Evolutionary conservation across 257 asterid species (phyloP), one percentile per base, ranked within the genome.

Genomic region (Ajuga chamaepitys): DNA sequence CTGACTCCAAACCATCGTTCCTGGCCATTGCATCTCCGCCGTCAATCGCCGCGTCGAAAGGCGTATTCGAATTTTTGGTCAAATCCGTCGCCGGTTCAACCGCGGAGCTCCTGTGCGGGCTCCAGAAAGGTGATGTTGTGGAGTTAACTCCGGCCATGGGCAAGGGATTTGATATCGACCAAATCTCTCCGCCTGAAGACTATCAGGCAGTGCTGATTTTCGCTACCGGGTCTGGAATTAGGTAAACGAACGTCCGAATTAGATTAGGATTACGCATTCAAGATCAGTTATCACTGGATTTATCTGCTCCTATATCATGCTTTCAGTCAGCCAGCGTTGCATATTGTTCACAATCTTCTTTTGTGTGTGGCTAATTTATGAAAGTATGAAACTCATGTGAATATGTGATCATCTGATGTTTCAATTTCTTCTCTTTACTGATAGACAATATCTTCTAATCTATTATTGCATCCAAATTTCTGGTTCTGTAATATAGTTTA

Each of bases 191-290:
- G 50, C 83, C 91, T 1, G 79, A 94, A 16, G 62, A 54, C 55
- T 88, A 77, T 70, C 93, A 77, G 73, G 80, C 90, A 1, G 85
- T 94, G 70, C 81, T 94, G 26, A 81, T 94, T 78, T 94, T 94
- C 78, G 99, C 97, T 54, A 94, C 99, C 10, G 96, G 99, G 56
- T 86, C 99, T 64, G 99, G 99, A 75, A 90, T 94, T 34, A 94
- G 99, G 97, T 89, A 54, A 60, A n/a, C 22, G 14, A 20, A 30
- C 59, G 4, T 54, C 18, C 58, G 17, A 45, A 78, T 30, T 34
- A 13, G 20, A 10, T 38, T 32, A 8, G 24, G 14, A 54, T 53
- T 67, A 59, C 60, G 6, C 52, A 4, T 38, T 20, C 7, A 8
- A 30, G 2, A 30, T 30, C 37, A 30, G n/a, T 47, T 47, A 11